Conservation (phyloP, 306 rosid genomes). For the Vigna nakashimae region DNA sequence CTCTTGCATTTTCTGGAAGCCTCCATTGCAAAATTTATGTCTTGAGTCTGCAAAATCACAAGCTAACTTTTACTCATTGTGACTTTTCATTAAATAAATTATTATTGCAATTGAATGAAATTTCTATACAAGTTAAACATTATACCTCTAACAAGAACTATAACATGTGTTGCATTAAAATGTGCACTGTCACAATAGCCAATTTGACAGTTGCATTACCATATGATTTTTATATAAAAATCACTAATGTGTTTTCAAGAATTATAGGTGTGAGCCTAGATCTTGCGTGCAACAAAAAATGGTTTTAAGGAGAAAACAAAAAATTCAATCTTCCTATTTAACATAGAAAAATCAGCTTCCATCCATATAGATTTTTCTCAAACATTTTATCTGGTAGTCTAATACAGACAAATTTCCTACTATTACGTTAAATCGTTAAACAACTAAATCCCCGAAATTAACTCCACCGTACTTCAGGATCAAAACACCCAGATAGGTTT, state of each 20-base stretch:
- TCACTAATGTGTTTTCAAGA: constrained; percentile 20
- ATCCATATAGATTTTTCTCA: constrained; percentile 4
- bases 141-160: constrained; percentile 17
- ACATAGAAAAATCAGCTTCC: constrained; percentile 10
- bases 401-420: constrained; percentile 19
- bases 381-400: constrained; percentile 12
- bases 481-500: constrained; percentile 33
- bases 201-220: neutral
- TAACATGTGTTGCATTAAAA: constrained; percentile 19
- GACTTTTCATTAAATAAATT: constrained; percentile 25
- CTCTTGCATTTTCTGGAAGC: constrained; percentile 66
- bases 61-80: constrained; percentile 33
- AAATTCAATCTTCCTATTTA: neutral
- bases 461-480: constrained; percentile 34
- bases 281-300: constrained; percentile 23
- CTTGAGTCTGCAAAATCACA: constrained; percentile 61
- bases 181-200: constrained; percentile 3
- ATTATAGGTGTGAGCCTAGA: constrained; percentile 8
- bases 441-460: constrained; percentile 5
- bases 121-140: constrained; percentile 27
- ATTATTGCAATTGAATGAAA: constrained; percentile 14
- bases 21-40: constrained; percentile 66
- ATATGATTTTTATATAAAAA: constrained; percentile 26
- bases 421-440: neutral
- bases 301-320: neutral